Percentiles rank a stretch among this genome's conserved stretches.
These are phyloP conservation scores for Penicillium sp. DNA, from an alignment of 2,329 filamentous ascomycete genomes.

Conservation along the genomic window DNA sequence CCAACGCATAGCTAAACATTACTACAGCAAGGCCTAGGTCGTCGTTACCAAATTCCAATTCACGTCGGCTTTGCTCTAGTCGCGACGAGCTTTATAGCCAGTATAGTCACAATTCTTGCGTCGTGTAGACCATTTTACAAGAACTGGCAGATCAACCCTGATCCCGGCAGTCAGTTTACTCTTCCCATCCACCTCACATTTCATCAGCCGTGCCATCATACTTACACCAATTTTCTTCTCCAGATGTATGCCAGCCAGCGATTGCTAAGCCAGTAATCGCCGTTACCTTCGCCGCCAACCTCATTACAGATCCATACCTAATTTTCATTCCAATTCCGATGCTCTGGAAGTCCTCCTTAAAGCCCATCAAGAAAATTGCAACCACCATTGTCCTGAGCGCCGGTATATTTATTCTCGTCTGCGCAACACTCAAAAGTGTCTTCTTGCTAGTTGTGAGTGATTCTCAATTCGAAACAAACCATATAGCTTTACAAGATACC, in stretches of 20 bases:
- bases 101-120: constrained; percentile 53
- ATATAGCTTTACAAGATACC: background rate
- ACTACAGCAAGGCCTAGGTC: constrained; percentile 29
- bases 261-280: constrained; percentile 54
- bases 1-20: background rate
- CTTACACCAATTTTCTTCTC: constrained; percentile 6
- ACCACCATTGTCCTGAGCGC: constrained; percentile 57
- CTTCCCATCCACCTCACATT: background rate
- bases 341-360: constrained; percentile 56
- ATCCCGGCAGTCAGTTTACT: constrained; percentile 55
- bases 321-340: constrained; percentile 62
- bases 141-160: constrained; percentile 62
- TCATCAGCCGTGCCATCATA: background rate
- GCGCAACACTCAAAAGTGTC: constrained; percentile 56
- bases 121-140: constrained; percentile 56
- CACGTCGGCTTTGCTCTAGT: constrained; percentile 56
- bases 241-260: constrained; percentile 53
- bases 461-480: background rate
- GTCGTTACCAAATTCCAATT: constrained; percentile 42
- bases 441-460: constrained; percentile 47
- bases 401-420: constrained; percentile 57
- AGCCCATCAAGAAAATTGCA: constrained; percentile 53
- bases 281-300: constrained; percentile 54
- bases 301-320: constrained; percentile 61
- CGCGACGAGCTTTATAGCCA: constrained; percentile 49